Conservation (phyloP, 257 asterid species). For the Solanum etuberosum region DNA sequence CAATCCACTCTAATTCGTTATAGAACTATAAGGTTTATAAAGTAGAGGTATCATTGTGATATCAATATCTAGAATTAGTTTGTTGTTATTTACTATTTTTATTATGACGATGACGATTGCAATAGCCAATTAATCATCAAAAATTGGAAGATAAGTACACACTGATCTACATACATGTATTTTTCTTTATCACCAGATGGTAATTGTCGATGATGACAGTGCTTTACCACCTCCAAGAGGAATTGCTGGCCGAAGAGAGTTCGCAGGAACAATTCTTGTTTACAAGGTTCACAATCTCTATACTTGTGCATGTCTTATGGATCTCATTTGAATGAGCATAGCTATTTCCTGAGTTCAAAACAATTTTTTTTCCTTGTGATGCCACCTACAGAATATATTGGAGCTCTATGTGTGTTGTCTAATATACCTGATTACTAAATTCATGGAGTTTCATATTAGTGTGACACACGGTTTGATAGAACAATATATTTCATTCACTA, state of each 20-base stretch:
- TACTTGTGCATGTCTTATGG: background rate
- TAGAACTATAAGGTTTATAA: too few species aligned
- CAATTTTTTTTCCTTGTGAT: background rate
- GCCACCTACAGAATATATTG: background rate
- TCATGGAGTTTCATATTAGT: background rate
- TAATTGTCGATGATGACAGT: constrained; percentile 94
- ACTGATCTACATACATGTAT: background rate
- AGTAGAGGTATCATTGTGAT: background rate
- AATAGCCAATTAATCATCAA: too few species aligned
- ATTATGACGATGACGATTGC: background rate
- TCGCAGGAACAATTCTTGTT: constrained; percentile 92
- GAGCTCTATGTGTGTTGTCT: background rate
- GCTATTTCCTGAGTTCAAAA: background rate
- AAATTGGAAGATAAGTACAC: too few species aligned
- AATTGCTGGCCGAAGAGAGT: constrained; percentile 96
- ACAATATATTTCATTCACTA: background rate
- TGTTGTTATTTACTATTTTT: background rate
- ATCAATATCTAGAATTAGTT: background rate
- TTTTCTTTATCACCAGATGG: constrained; percentile 44
- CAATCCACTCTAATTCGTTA: too few species aligned
- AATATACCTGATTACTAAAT: background rate
- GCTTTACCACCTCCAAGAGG: constrained; percentile 98
- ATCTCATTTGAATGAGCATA: background rate
- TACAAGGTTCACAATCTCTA: constrained; percentile 51
- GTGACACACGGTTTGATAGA: background rate